Evolutionary conservation across 2,329 filamentous ascomycete genomes (phyloP).

Genomic region (Tricladium varicosporioides): DNA sequence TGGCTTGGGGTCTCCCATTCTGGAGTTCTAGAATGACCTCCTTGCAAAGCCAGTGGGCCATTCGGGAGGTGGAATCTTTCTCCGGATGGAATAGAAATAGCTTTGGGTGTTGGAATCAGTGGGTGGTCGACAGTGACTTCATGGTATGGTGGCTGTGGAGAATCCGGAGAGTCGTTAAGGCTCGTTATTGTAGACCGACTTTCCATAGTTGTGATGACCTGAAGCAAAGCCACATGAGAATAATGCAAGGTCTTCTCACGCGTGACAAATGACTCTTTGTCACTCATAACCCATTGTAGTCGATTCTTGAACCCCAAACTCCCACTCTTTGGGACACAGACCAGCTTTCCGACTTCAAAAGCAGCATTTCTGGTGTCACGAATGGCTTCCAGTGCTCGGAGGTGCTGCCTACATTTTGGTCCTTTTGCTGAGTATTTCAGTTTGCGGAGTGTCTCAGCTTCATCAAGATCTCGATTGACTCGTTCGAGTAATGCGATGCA

Average conservation of each 20-base stretch:
- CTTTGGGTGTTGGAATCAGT: background rate
- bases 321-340: background rate
- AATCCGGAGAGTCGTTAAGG: background rate
- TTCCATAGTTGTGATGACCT: background rate
- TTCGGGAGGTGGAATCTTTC: background rate
- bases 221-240: background rate
- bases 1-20: background rate
- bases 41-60: background rate
- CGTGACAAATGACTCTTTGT: background rate
- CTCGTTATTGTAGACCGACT: background rate
- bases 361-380: background rate
- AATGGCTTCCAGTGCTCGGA: background rate
- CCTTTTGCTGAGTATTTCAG: background rate
- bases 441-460: conserved; percentile 2
- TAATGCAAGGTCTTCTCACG: background rate
- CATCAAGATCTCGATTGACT: conserved; percentile 8
- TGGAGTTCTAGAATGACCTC: background rate
- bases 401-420: background rate
- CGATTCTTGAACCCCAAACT: background rate
- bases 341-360: background rate
- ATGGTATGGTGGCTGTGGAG: background rate
- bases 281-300: conserved; percentile 1
- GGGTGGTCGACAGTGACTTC: background rate
- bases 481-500: conserved; percentile 7
- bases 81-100: background rate